Evolutionary conservation across 306 rosid species (phyloP).

Genomic region (Fagus sylvatica): DNA sequence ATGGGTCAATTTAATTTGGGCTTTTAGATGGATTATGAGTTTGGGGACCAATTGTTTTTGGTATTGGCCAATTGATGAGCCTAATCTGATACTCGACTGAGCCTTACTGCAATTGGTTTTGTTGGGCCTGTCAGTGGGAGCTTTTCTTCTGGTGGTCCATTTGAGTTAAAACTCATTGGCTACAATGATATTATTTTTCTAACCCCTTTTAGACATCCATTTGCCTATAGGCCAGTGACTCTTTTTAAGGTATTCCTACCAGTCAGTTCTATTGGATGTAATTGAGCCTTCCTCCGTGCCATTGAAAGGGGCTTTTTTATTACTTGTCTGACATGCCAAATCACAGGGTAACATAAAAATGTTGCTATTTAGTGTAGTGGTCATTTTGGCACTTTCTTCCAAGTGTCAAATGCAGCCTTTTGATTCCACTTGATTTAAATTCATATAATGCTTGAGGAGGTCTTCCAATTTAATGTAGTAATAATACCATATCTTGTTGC

Average conservation of each 20-base stretch:
- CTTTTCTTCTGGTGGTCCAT: no score
- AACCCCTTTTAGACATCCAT: no score
- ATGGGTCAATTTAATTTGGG: no score
- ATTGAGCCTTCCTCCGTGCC: not conserved
- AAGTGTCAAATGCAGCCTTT: not conserved
- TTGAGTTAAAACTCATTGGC: no score
- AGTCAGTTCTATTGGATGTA: not conserved
- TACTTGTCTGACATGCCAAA: not conserved
- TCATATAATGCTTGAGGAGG: not conserved
- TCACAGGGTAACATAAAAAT: not conserved
- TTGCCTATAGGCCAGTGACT: not conserved
- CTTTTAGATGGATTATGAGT: no score
- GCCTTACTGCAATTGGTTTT: no score
- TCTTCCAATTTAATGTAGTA: not conserved
- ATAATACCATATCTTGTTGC: conserved; percentile 13
- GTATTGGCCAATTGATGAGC: no score
- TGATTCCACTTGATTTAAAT: not conserved
- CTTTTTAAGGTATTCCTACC: not conserved
- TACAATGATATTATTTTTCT: no score
- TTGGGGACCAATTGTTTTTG: no score
- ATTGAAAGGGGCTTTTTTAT: not conserved
- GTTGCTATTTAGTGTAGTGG: not conserved
- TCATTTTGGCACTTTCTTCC: conserved; percentile 1
- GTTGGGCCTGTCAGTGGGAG: no score
- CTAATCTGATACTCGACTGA: no score